Evolutionary conservation across 108 stramenopile genomes (phyloP), one percentile per base, ranked within the genome.

Genomic region (Skeletonema costatum): DNA sequence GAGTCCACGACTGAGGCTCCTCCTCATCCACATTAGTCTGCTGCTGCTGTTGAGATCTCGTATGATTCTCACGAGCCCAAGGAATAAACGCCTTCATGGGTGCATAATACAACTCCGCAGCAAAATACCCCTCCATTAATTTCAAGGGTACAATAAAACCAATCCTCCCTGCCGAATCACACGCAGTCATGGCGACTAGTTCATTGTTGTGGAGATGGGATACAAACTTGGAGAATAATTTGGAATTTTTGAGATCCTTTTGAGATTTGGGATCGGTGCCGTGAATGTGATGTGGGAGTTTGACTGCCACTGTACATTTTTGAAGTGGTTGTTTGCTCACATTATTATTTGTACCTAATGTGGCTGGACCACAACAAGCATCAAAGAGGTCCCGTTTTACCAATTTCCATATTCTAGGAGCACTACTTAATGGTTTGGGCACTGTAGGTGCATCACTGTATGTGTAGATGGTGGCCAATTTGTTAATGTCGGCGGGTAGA

Each of bases 121-220:
- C 61, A 32, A 73, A 73, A 11, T 68, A 56, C 13, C 71, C 71
- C n/a, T 63, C 68, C 21, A 65, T 53, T 12, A 41, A 14, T 29
- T 42, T 11, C 36, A 77, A 48, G 62, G 93, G 91, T 4, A 71
- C 66, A 21, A 95, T 36, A 36, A 95, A 86, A 3, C 84, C 91
- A 68, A 91, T 86, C 58, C 93, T 69, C 33, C 79, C 83, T 10
- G 80, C 78, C 21, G 91, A 91, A 77, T 91, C 91, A 58, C 76
- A 82, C 0, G 77, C 80, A 41, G 91, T n/a, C 12, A 92, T 72
- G 8, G 89, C 93, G 56, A 91, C 89, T 19, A 44, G 19, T 51
- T 74, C 31, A 11, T 78, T 66, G 30, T 51, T 51, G 12, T 78
- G 64, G 13, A 93, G 70, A 59, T 70, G 68, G 12, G 70, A 73